Percentiles rank a stretch among this genome's conserved stretches.
Evolutionary conservation across 139 green algal genomes (phyloP).

Genomic region (Trebouxia sp.): DNA sequence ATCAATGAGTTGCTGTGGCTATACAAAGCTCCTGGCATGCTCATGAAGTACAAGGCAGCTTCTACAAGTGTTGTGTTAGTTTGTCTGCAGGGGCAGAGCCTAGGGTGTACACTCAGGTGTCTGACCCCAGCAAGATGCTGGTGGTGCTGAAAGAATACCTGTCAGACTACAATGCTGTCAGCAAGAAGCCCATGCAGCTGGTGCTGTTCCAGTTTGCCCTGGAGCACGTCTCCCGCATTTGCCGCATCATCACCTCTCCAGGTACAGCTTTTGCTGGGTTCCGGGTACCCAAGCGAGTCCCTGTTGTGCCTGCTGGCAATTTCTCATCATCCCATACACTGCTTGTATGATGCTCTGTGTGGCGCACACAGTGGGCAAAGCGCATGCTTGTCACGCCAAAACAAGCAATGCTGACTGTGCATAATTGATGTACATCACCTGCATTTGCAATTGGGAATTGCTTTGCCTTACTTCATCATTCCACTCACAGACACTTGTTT

Average conservation of each 20-base stretch:
- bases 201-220: conserved; percentile 78
- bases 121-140: conserved; percentile 38
- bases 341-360: too few relatives aligned
- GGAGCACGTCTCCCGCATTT: conserved; percentile 76
- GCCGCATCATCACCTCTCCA: conserved; percentile 67
- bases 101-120: conserved; percentile 60
- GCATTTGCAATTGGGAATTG: not conserved
- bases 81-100: conserved; percentile 46
- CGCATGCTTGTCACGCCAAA: too few relatives aligned
- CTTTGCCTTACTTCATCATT: not conserved
- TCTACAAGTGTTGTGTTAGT: not conserved
- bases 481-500: not conserved
- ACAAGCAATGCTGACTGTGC: not conserved
- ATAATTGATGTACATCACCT: not conserved
- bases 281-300: too few relatives aligned
- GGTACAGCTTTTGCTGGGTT: too few relatives aligned
- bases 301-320: too few relatives aligned
- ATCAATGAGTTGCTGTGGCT: not conserved
- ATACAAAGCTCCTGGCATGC: too few relatives aligned
- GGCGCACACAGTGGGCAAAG: too few relatives aligned
- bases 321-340: too few relatives aligned
- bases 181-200: conserved; percentile 79
- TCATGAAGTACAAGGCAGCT: too few relatives aligned
- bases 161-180: conserved; percentile 71
- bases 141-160: conserved; percentile 67